Conservation (phyloP, 2,329 filamentous ascomycete species). For the Alternaria arbusti region DNA sequence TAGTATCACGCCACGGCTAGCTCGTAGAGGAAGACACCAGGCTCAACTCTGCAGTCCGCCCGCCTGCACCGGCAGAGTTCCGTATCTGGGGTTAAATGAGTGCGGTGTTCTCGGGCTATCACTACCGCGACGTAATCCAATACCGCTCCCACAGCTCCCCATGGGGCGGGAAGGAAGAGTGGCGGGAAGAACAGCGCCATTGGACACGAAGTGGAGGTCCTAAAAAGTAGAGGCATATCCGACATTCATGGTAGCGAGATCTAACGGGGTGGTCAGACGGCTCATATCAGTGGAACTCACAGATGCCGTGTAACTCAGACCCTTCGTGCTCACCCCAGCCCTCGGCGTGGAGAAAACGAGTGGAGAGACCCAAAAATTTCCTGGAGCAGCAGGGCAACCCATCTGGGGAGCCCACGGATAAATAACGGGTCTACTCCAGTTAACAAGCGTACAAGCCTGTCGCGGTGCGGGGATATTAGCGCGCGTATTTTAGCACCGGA, state of each 20-base stretch:
- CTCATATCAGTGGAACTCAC: not conserved
- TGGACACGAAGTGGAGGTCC: not conserved
- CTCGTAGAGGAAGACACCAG: conserved; percentile 9
- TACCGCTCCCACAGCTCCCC: not conserved
- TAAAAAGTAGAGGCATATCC: not conserved
- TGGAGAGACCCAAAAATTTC: not conserved
- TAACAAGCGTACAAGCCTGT: conserved; percentile 10
- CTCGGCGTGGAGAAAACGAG: not conserved
- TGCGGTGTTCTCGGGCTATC: conserved; percentile 16
- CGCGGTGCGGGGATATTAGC: conserved; percentile 17
- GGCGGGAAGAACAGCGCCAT: not conserved
- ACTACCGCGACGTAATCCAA: conserved; percentile 5
- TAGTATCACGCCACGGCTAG: conserved; percentile 4
- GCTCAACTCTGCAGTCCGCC: conserved; percentile 18
- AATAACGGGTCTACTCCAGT: conserved; percentile 1
- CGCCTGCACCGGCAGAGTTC: conserved; percentile 4
- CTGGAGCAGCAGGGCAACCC: not conserved
- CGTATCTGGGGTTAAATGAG: not conserved
- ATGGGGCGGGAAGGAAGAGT: not conserved
- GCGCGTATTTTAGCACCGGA: conserved; percentile 13
- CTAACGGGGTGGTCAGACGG: not conserved
- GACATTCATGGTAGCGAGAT: not conserved
- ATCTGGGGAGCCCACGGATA: not conserved
- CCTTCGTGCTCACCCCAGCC: not conserved
- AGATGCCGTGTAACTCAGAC: not conserved